A percentile compares a stretch with the other conserved stretches of the same genome.
Evolutionary conservation across 2,329 filamentous ascomycete genomes (phyloP).

Genomic region (Sporothrix sp.): DNA sequence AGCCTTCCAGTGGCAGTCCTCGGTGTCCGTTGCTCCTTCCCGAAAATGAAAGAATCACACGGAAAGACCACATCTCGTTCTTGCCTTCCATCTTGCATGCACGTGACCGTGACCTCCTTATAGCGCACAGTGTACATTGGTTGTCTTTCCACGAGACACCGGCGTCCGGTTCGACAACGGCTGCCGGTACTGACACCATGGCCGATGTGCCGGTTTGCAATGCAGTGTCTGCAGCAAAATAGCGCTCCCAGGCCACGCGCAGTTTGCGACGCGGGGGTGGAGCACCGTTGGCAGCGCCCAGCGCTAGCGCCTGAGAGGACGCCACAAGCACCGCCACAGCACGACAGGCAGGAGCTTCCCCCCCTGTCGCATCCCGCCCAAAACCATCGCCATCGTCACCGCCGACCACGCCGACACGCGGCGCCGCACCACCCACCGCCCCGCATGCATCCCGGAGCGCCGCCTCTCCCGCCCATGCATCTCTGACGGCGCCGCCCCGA

Average conservation of each 20-base stretch:
- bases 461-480: neutral
- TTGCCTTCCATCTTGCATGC: too few species aligned
- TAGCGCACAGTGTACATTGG: too few species aligned
- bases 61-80: too few species aligned
- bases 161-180: too few species aligned
- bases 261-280: slow-evolving; percentile 2
- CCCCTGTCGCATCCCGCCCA: neutral
- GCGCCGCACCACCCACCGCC: neutral
- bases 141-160: too few species aligned
- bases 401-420: too few species aligned
- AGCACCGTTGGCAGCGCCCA: neutral
- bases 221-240: too few species aligned
- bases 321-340: slow-evolving; percentile 1
- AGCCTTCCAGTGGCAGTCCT: too few species aligned
- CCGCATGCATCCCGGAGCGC: neutral
- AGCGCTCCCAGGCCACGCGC: neutral
- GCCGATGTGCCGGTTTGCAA: neutral
- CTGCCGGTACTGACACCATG: too few species aligned
- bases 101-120: too few species aligned
- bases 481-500: neutral
- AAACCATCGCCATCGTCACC: slow-evolving; percentile 4
- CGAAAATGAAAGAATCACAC: too few species aligned
- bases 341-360: neutral
- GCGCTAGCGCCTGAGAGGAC: neutral
- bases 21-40: too few species aligned